Base-by-base conservation (phyloP, 2,329 filamentous ascomycete species). In the Exophiala spinifera region DNA sequence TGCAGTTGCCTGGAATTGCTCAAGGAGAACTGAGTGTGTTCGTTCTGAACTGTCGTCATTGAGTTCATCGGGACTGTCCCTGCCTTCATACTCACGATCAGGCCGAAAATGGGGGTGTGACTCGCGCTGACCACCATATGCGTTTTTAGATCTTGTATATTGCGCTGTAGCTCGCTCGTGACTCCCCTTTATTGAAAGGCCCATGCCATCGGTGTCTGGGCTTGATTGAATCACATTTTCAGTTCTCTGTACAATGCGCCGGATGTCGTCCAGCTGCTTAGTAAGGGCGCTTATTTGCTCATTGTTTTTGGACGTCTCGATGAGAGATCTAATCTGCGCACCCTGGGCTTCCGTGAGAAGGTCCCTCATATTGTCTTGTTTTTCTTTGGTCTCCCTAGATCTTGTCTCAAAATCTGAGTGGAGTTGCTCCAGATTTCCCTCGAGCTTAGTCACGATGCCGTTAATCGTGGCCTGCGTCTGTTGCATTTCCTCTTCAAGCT, bases 401-500 rank as follows among this genome's bases (percentile, higher is more conserved):
- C 14, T 14, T 5, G 36, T 19, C 14, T 39, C 36, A 39, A 11
- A 25, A 4, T 47, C 43, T 33, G 20, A 39, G 20, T 21, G 7
- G 7, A 21, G n/a, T n/a, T 39, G 20, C 31, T 42, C 20, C 4
- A 25, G 17, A 20, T 28, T n/a, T 55, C 23, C 33, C 10, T 10
- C 3, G 2, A 14, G 48, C 15, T 23, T 51, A 21, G 28, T 10
- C 28, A 10, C 10, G 3, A 31, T 31, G 11, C 10, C 10, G 11
- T 51, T 47, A 46, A 51, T 40, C 33, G 23, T 51, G 15, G 11
- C 39, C 20, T 17, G 23, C 10, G 52, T 10, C 28, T 36, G 5
- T 4, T 15, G 20, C 1, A 59, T 28, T 8, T 46, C 40, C 6
- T 19, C 40, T 19, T 49, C 53, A 23, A 59, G 13, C 6, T 56